phyloP scores from a whole-genome alignment of 2,329 filamentous ascomycete species.

The Pseudogymnoascus sp. region DNA sequence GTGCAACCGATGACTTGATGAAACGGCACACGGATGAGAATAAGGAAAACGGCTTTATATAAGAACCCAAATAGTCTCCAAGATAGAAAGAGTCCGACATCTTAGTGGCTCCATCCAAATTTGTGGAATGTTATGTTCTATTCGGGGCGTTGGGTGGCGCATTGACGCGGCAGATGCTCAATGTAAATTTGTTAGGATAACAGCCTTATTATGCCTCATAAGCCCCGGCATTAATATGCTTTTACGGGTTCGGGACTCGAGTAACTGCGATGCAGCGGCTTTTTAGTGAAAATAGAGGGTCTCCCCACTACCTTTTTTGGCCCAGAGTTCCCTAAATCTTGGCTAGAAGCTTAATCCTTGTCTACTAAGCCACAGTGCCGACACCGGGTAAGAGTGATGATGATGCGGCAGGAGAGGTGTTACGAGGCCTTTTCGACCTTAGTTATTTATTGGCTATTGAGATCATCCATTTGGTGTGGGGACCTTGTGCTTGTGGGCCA shows the following conservation, averaged over 20 bases:
- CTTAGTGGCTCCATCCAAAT: neutral
- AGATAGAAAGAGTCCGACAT: neutral
- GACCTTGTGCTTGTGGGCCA: neutral
- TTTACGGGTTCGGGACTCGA: neutral
- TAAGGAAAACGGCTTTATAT: neutral
- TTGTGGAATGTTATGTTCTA: neutral
- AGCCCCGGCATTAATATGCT: neutral
- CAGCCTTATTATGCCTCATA: neutral
- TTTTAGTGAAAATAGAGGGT: neutral
- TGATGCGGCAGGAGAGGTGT: neutral
- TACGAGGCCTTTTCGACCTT: neutral
- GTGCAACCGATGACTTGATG: neutral
- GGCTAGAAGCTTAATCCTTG: neutral
- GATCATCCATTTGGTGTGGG: neutral
- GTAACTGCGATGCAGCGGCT: neutral
- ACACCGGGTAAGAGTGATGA: neutral
- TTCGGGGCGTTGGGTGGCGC: neutral
- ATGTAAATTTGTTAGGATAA: neutral
- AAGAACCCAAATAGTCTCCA: neutral
- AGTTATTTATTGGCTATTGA: neutral
- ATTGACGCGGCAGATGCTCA: neutral
- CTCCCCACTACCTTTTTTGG: neutral
- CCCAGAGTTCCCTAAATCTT: neutral
- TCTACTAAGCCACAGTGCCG: neutral
- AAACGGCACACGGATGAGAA: neutral